Conservation (phyloP, 139 green algal species). For the Closterium sp. region DNA sequence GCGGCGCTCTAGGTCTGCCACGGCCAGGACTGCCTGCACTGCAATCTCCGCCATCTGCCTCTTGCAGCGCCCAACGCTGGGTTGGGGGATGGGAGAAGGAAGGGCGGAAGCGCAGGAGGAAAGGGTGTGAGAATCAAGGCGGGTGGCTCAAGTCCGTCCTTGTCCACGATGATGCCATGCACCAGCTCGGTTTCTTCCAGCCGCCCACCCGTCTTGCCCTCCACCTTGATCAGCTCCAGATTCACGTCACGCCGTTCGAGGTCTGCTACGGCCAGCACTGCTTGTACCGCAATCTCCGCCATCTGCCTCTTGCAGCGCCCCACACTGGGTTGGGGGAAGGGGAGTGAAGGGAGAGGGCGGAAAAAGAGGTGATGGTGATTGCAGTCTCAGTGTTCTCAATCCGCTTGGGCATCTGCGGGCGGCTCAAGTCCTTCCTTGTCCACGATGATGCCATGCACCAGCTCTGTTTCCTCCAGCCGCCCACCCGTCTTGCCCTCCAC, state of each 20-base stretch:
- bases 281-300: slow-evolving; percentile 96
- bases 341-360: neutral
- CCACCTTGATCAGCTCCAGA: slow-evolving; percentile 98
- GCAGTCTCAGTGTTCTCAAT: slow-evolving; percentile 90
- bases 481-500: slow-evolving; percentile 96
- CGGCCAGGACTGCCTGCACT: slow-evolving; percentile 92
- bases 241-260: slow-evolving; percentile 93
- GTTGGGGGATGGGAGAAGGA: no score
- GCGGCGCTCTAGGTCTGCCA: slow-evolving; percentile 88
- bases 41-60: slow-evolving; percentile 95
- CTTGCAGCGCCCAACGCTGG: slow-evolving; percentile 92
- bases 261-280: slow-evolving; percentile 95
- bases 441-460: slow-evolving; percentile 95
- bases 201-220: slow-evolving; percentile 93
- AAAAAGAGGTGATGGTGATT: slow-evolving; percentile 74
- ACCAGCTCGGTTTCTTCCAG: slow-evolving; percentile 95
- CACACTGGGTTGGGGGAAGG: slow-evolving; percentile 67
- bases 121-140: slow-evolving; percentile 4
- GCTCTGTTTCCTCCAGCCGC: slow-evolving; percentile 88
- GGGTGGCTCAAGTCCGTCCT: slow-evolving; percentile 99
- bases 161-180: slow-evolving; percentile 97
- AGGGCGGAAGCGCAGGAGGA: no score
- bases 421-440: slow-evolving; percentile 99
- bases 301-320: slow-evolving; percentile 89
- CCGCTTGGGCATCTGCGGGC: slow-evolving; percentile 89